Conservation (phyloP, 1,284 basidiomycete genomes). For the Vanrija pseudolonga region DNA sequence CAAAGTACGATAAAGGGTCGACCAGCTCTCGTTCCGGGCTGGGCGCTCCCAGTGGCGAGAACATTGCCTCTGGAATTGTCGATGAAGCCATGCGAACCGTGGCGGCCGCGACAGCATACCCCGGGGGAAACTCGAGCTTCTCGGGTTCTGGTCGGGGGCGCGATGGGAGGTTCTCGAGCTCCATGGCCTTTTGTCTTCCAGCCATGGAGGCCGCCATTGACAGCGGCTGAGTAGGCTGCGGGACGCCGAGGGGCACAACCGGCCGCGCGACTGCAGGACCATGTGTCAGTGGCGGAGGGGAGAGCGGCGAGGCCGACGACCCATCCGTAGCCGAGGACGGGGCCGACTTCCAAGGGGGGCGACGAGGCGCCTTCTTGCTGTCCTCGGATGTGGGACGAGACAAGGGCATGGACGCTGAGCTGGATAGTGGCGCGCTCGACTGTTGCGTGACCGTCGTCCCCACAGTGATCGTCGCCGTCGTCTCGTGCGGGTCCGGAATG, state of each 20-base stretch:
- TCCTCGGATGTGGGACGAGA: too few relatives aligned
- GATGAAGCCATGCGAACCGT: conserved; percentile 71
- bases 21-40: conserved; percentile 81
- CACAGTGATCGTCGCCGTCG: conserved; percentile 5
- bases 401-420: too few relatives aligned
- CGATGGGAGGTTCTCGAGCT: conserved; percentile 21
- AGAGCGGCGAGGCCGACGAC: conserved; percentile 6
- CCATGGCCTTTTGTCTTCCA: conserved; percentile 22
- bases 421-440: too few relatives aligned
- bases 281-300: not conserved
- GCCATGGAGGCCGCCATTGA: conserved; percentile 21
- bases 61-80: conserved; percentile 28
- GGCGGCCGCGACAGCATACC: conserved; percentile 60
- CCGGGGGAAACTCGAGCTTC: conserved; percentile 26
- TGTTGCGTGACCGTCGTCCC: not conserved
- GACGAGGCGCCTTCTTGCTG: conserved; percentile 18
- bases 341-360: conserved; percentile 13
- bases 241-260: conserved; percentile 1
- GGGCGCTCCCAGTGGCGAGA: conserved; percentile 68
- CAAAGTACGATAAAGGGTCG: conserved; percentile 63
- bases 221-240: not conserved
- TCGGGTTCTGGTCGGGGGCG: conserved; percentile 12
- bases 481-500: conserved; percentile 51
- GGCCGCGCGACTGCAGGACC: conserved; percentile 25
- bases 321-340: conserved; percentile 9